A percentile compares a stretch with the other conserved stretches of the same genome.
Conservation (phyloP, 306 rosid species). For the Gynostemma pentaphyllum region DNA sequence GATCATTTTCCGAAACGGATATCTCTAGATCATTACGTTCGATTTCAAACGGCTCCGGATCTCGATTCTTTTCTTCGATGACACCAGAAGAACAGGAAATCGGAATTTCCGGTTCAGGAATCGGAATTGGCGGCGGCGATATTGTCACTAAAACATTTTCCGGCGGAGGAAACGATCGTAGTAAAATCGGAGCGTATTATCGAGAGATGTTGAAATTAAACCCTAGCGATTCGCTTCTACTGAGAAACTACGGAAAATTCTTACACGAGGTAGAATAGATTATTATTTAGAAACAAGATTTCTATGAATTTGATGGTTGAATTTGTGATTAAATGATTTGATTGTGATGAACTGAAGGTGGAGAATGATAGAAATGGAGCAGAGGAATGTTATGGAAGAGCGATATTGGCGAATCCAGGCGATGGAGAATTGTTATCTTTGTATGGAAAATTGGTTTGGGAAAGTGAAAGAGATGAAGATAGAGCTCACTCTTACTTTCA, state of each 20-base stretch:
- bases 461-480: constrained; percentile 40
- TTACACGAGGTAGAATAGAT: constrained; percentile 51
- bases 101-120: constrained; percentile 14
- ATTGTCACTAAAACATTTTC: not conserved
- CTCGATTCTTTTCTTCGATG: constrained; percentile 14
- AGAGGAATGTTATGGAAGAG: constrained; percentile 73
- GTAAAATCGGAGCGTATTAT: constrained; percentile 58
- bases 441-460: constrained; percentile 75
- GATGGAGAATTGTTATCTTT: constrained; percentile 68
- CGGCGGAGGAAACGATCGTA: constrained; percentile 30
- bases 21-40: constrained; percentile 2
- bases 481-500: constrained; percentile 60
- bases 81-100: constrained; percentile 24
- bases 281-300: not conserved
- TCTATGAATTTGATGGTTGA: not conserved
- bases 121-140: constrained; percentile 17
- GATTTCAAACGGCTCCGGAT: constrained; percentile 11
- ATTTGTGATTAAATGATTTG: too few relatives aligned
- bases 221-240: constrained; percentile 66
- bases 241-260: constrained; percentile 72
- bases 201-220: constrained; percentile 49
- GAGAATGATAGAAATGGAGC: constrained; percentile 51
- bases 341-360: constrained; percentile 19
- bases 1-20: constrained; percentile 28
- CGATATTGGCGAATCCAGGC: constrained; percentile 53